Conservation (phyloP, 1,284 basidiomycete species). For the Sphaerobolus stellatus region DNA sequence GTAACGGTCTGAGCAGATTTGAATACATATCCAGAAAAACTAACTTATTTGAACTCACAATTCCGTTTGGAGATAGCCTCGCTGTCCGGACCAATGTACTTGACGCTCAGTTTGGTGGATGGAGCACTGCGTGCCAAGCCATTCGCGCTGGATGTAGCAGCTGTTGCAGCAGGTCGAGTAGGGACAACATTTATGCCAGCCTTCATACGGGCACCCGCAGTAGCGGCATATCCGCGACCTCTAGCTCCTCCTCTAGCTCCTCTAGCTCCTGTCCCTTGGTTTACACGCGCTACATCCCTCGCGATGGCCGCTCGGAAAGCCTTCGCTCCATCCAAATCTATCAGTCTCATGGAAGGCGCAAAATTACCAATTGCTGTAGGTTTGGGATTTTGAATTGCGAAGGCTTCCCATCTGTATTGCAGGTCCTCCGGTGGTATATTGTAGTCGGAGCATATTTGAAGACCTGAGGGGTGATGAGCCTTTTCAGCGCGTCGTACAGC, state of each 20-base stretch:
- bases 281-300: conserved; percentile 46
- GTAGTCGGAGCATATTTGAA: conserved; percentile 64
- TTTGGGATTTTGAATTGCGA: conserved; percentile 36
- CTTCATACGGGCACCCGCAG: not conserved
- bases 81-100: conserved; percentile 6
- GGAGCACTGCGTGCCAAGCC: not conserved
- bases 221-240: not conserved
- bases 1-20: conserved; percentile 67
- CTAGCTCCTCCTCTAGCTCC: not conserved
- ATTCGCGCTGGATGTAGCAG: not conserved
- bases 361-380: conserved; percentile 16
- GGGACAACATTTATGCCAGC: not conserved
- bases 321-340: conserved; percentile 51
- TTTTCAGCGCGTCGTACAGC: not conserved
- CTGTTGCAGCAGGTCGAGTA: not conserved
- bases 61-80: conserved; percentile 34
- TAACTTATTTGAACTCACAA: conserved; percentile 45
- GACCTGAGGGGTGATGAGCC: conserved; percentile 42
- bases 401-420: conserved; percentile 71
- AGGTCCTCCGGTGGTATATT: conserved; percentile 55
- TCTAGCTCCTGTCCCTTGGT: conserved; percentile 27
- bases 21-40: not conserved
- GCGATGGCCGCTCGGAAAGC: conserved; percentile 56
- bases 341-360: conserved; percentile 39
- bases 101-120: conserved; percentile 1